phyloP scores from a whole-genome alignment of 106 monocot species.

The Vanilla planifolia region DNA sequence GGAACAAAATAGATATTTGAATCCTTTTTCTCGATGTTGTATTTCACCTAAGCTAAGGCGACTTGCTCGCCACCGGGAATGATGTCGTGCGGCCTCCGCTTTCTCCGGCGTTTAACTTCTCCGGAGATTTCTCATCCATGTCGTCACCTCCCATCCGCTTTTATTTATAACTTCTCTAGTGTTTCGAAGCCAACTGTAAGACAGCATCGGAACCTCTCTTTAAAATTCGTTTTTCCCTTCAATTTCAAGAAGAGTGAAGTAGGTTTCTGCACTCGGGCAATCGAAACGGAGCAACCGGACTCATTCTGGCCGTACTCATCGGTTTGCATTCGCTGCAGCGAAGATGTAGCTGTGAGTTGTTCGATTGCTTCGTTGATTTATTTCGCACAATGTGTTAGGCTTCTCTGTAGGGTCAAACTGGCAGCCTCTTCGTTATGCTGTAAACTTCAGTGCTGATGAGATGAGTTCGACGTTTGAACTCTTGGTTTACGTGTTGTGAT shows the following conservation, averaged over 20 bases:
- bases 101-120: background rate
- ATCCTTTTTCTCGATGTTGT: too few species aligned
- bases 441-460: too few species aligned
- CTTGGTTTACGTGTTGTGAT: too few species aligned
- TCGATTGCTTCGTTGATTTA: background rate
- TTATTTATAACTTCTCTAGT: background rate
- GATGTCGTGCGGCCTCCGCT: too few species aligned
- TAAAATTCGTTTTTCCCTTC: background rate
- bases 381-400: too few species aligned
- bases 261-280: slow-evolving; percentile 9
- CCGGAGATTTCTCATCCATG: background rate
- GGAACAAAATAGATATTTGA: too few species aligned
- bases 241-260: background rate
- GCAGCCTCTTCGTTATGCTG: too few species aligned
- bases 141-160: too few species aligned
- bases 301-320: slow-evolving; percentile 26
- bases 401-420: too few species aligned
- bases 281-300: background rate
- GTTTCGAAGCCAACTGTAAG: background rate
- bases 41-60: too few species aligned
- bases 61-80: too few species aligned
- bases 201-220: background rate
- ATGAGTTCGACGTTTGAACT: too few species aligned
- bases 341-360: slow-evolving; percentile 40
- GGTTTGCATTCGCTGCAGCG: slow-evolving; percentile 38